Evolutionary conservation across 257 asterid species (phyloP).

Genomic region (Solanum bukasovii): DNA sequence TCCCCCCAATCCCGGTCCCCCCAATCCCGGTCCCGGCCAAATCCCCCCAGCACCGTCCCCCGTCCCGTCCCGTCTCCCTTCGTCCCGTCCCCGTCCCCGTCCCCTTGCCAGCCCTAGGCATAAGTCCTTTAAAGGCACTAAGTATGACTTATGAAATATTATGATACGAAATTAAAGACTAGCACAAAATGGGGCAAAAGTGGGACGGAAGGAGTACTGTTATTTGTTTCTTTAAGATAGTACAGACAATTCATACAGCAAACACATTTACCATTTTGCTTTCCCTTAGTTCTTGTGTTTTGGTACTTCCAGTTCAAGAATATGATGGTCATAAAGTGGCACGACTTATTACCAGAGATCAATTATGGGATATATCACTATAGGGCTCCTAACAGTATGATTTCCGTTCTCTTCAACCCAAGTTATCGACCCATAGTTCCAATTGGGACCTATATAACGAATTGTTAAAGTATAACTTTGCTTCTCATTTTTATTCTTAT

Average conservation of each 20-base stretch:
- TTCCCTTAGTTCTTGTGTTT: not conserved
- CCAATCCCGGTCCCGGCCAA: no score
- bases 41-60: no score
- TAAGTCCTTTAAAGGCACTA: not conserved
- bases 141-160: not conserved
- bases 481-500: slow-evolving; percentile 5
- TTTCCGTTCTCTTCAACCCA: slow-evolving; percentile 28
- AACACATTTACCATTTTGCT: not conserved
- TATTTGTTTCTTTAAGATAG: not conserved
- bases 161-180: not conserved
- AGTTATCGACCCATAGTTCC: slow-evolving; percentile 24
- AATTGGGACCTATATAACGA: not conserved
- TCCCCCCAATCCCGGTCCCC: no score
- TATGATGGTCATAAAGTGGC: not conserved
- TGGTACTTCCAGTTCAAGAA: not conserved
- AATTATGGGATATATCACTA: not conserved
- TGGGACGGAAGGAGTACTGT: not conserved
- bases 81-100: no score
- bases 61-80: no score
- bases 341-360: not conserved
- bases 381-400: slow-evolving; percentile 4
- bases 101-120: no score
- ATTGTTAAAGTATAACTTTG: slow-evolving; percentile 9
- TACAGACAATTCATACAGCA: not conserved
- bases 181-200: not conserved